These are phyloP conservation scores for Sphagnum tenellum DNA, from an alignment of 225 moss, liverwort and hornwort genomes.

Conservation along the genomic window DNA sequence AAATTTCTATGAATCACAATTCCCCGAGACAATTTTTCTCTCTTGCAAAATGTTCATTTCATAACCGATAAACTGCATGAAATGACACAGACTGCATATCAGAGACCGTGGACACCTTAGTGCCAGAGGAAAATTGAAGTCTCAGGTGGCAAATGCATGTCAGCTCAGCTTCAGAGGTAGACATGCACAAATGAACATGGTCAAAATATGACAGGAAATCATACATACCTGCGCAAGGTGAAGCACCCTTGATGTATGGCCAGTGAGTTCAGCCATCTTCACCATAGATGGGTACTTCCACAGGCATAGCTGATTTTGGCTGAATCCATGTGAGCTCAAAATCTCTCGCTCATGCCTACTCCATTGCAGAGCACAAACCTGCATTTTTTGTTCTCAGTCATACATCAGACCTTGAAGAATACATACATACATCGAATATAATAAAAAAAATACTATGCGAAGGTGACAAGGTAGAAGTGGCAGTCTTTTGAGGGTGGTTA, in stretches of 20 bases:
- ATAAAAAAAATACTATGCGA: too few relatives aligned
- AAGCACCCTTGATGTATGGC: conserved; percentile 78
- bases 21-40: not conserved
- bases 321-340: conserved; percentile 91
- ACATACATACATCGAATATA: too few relatives aligned
- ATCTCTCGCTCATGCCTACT: conserved; percentile 93
- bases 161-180: too few relatives aligned
- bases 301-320: conserved; percentile 82
- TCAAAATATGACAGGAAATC: not conserved
- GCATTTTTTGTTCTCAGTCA: not conserved
- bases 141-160: not conserved
- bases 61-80: not conserved
- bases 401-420: not conserved
- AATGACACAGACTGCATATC: not conserved
- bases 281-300: conserved; percentile 99
- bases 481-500: not conserved
- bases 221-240: conserved; percentile 68
- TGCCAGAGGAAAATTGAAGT: not conserved
- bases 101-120: not conserved
- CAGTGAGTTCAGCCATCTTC: conserved; percentile 89
- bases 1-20: not conserved
- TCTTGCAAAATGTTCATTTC: not conserved
- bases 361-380: conserved; percentile 89
- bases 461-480: too few relatives aligned
- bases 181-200: too few relatives aligned